Evolutionary conservation across 179 eudicot species (phyloP).

Genomic region (Beta macrorhiza): DNA sequence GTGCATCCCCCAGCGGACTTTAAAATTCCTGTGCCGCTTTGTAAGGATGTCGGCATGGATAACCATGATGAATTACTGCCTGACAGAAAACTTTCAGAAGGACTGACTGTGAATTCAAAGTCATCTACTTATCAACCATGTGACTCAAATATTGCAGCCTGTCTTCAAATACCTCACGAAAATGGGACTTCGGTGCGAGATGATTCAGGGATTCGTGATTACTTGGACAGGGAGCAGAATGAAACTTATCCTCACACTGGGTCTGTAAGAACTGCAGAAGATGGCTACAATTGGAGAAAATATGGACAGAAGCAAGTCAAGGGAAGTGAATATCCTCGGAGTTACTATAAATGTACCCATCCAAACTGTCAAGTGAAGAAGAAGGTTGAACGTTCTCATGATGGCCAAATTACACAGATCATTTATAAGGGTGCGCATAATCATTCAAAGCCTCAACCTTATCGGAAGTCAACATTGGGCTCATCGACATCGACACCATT

Average conservation of each 20-base stretch:
- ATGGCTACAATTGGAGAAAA: conserved; percentile 69
- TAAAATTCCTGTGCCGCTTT: conserved; percentile 32
- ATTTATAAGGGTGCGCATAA: conserved; percentile 42
- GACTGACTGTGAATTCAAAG: conserved; percentile 17
- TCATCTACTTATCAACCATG: conserved; percentile 31
- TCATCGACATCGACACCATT: conserved; percentile 13
- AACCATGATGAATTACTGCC: conserved; percentile 28
- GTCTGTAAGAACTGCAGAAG: conserved; percentile 19
- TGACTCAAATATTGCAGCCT: conserved; percentile 21
- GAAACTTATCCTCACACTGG: conserved; percentile 30
- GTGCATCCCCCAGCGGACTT: conserved; percentile 31
- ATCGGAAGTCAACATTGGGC: conserved; percentile 28
- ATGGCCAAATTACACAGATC: conserved; percentile 48
- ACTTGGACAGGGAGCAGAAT: conserved; percentile 33
- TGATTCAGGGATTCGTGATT: conserved; percentile 20
- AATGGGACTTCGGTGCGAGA: conserved; percentile 26
- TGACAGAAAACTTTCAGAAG: conserved; percentile 24
- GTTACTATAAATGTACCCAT: conserved; percentile 77
- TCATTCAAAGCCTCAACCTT: conserved; percentile 44
- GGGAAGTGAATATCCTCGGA: conserved; percentile 81
- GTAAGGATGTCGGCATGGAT: conserved; percentile 26
- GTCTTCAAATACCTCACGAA: conserved; percentile 31
- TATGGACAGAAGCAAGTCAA: conserved; percentile 87
- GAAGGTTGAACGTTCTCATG: conserved; percentile 33
- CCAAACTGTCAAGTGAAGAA: conserved; percentile 43